Base-by-base conservation (phyloP, 495 filamentous ascomycete species). In the Aspergillus cavernicola region DNA sequence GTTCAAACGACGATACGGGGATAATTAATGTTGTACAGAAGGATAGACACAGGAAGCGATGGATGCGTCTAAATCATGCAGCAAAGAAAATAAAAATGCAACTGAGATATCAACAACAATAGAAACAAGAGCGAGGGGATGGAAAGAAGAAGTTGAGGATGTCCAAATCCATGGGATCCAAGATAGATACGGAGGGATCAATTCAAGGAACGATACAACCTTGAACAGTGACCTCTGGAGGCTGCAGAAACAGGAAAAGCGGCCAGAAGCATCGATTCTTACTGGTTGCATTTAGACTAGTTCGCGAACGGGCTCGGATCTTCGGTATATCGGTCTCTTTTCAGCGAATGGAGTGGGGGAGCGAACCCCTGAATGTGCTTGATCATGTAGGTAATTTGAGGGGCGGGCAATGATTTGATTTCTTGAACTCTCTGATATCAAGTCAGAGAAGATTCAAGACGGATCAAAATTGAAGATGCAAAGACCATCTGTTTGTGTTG, bases 21-120 rank as follows among this genome's bases (percentile, higher is more conserved):
- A 51, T 54, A 11, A 40, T 49, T 36, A 55, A 60, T 55, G 66
- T 62, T 56, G 60, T 39, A 46, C 47, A 46, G 16, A 55, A 55
- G 31, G 13, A 35, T 42, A 33, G 53, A 55, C 46, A 56, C 63
- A 36, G 12, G 4, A 40, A 40, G 19, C 7, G 11, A 22, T 48
- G 18, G 15, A 47, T 36, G 44, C 44, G 31, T 36, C 44, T 36
- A 10, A 40, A 53, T 56, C 37, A 46, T 53, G 18, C 6, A 29
- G 19, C 28, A 55, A 55, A 22, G 18, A 49, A n/a, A 24, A 29
- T 24, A 42, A 63, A 45, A 47, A 55, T 48, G 58, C 54, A 49
- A 58, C 7, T n/a, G 12, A 18, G 40, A 35, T 39, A 43, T 48
- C 31, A 40, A 50, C 31, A 44, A 36, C 42, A 33, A 48, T 7